Conservation (phyloP, 306 rosid species). For the Medicago truncatula region DNA sequence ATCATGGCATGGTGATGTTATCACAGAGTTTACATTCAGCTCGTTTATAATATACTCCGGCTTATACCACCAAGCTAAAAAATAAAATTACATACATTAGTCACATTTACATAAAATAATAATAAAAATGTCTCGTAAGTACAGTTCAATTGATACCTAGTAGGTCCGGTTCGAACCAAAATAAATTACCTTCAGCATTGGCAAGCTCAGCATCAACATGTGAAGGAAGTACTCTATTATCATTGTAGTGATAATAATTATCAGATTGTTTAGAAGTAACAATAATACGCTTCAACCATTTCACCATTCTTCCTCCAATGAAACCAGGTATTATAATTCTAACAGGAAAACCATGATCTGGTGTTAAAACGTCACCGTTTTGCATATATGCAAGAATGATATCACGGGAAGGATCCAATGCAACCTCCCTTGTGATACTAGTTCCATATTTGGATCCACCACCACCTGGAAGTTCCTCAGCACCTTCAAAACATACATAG, state of each 20-base stretch:
- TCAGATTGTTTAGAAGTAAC: conserved; percentile 69
- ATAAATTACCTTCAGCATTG: neutral
- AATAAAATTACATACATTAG: too few species aligned
- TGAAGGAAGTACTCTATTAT: neutral
- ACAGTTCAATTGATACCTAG: too few species aligned
- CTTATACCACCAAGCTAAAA: neutral
- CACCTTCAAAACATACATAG: neutral
- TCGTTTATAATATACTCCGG: neutral
- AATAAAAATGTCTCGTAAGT: too few species aligned
- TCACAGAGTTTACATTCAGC: neutral
- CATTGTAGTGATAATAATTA: conserved; percentile 64
- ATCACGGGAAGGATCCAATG: neutral
- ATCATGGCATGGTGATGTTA: neutral
- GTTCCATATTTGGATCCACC: neutral
- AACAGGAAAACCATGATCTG: conserved; percentile 88
- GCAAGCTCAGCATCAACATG: neutral
- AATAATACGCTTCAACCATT: conserved; percentile 81
- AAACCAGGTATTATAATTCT: conserved; percentile 76
- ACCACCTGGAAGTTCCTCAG: neutral
- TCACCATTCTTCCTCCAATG: conserved; percentile 85
- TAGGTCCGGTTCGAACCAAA: too few species aligned
- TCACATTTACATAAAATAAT: too few species aligned
- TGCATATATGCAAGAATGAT: neutral
- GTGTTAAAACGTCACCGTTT: conserved; percentile 63
- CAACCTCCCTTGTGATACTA: neutral